A percentile compares a stretch with the other conserved stretches of the same genome.
Evolutionary conservation across 78 protist genomes (phyloP).

Genomic region (Speleostelium caveatum): DNA sequence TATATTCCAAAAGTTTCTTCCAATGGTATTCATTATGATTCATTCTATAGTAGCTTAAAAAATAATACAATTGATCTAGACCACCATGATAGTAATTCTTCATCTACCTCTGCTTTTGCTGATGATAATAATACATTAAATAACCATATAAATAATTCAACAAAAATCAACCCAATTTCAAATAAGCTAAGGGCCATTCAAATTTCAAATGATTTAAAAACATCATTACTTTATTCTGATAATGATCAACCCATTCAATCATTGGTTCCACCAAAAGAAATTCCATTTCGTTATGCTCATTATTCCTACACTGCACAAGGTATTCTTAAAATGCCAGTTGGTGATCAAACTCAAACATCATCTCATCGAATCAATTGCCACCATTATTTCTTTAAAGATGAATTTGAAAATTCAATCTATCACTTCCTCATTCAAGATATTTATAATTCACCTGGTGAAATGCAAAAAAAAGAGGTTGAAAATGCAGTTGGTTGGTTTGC

Average conservation of each 20-base stretch:
- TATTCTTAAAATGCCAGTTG: too few species aligned
- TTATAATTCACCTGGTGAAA: neutral
- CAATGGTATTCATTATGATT: too few species aligned
- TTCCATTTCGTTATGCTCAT: too few species aligned
- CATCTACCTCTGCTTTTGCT: too few species aligned
- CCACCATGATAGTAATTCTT: too few species aligned
- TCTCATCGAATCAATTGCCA: slow-evolving; percentile 5
- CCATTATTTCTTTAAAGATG: slow-evolving; percentile 21
- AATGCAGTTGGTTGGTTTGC: slow-evolving; percentile 17
- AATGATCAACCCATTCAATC: slow-evolving; percentile 1
- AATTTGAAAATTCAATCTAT: neutral
- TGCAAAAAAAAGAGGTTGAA: neutral
- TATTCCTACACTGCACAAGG: too few species aligned
- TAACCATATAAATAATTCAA: neutral
- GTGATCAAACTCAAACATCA: neutral
- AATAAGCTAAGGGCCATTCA: neutral
- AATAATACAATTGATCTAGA: too few species aligned
- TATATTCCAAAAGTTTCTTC: too few species aligned
- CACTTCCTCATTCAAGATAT: neutral
- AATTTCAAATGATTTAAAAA: too few species aligned
- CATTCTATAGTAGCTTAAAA: too few species aligned
- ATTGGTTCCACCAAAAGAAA: neutral
- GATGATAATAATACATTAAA: too few species aligned
- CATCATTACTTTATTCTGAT: too few species aligned
- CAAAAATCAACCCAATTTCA: neutral